Evolutionary conservation across 352 stramenopile genomes (phyloP).

Genomic region (Phytophthora sansomeana): DNA sequence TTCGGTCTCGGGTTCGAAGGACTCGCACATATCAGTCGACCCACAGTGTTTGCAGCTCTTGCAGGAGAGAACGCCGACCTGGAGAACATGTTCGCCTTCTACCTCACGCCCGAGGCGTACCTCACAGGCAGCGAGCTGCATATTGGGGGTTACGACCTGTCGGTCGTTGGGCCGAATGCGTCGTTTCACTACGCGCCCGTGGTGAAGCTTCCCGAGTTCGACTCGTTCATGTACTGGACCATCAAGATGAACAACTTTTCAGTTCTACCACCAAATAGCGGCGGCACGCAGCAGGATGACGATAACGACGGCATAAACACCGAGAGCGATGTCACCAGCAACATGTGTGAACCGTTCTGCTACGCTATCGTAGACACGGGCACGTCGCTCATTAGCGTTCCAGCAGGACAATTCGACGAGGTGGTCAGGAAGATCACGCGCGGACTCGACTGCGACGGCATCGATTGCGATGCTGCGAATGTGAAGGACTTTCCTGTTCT

Average conservation of each 20-base stretch:
- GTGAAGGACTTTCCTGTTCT: conserved; percentile 73
- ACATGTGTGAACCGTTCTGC: conserved; percentile 81
- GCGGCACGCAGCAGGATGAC: too few relatives aligned
- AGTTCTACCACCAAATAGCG: conserved; percentile 14
- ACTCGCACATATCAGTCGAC: conserved; percentile 87
- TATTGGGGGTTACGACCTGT: conserved; percentile 88
- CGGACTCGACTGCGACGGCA: conserved; percentile 71
- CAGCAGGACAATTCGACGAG: conserved; percentile 69
- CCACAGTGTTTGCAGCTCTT: conserved; percentile 82
- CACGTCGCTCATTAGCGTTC: conserved; percentile 88
- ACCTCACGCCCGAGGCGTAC: conserved; percentile 83
- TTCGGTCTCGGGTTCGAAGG: conserved; percentile 87
- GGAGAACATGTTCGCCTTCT: conserved; percentile 91
- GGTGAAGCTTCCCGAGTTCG: conserved; percentile 81
- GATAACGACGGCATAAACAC: background rate
- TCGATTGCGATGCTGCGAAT: conserved; percentile 63
- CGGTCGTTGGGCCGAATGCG: conserved; percentile 78
- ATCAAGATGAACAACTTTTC: conserved; percentile 80
- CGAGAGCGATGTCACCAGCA: conserved; percentile 29
- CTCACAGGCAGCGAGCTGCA: conserved; percentile 76
- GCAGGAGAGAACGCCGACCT: conserved; percentile 71
- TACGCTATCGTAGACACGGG: conserved; percentile 91
- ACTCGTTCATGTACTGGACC: conserved; percentile 89
- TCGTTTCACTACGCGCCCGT: conserved; percentile 91
- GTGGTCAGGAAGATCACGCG: conserved; percentile 69